Percentiles rank a stretch among this genome's conserved stretches.
phyloP scores from a whole-genome alignment of 2,329 filamentous ascomycete genomes.

The Scopulariopsis brevicaulis region DNA sequence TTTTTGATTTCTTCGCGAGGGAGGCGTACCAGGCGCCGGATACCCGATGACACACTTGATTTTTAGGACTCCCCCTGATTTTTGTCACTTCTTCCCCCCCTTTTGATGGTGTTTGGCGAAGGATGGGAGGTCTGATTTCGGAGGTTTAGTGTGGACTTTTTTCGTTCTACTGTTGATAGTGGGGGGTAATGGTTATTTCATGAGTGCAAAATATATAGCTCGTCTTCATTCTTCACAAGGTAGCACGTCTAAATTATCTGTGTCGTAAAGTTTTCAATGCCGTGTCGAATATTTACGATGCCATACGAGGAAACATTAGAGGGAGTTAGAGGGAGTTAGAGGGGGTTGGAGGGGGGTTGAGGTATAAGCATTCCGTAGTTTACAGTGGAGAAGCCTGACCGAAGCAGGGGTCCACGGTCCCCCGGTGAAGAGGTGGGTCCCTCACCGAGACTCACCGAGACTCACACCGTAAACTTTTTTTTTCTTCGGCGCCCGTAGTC shows the following conservation, averaged over 20 bases:
- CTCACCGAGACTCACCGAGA: background rate
- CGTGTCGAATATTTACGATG: too few species aligned
- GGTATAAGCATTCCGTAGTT: background rate
- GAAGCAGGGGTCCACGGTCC: background rate
- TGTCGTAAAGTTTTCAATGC: too few species aligned
- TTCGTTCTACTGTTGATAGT: background rate
- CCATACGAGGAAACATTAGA: too few species aligned
- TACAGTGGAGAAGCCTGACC: background rate
- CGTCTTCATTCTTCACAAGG: background rate
- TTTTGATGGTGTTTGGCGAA: background rate
- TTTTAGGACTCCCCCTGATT: background rate
- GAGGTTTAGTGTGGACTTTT: background rate
- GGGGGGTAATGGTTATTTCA: background rate
- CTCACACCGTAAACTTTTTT: slow-evolving; percentile 4
- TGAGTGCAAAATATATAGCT: background rate
- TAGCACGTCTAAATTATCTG: too few species aligned
- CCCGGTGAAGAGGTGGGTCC: background rate
- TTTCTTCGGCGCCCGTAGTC: background rate
- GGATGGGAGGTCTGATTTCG: background rate
- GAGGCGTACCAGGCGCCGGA: background rate
- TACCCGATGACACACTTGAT: background rate
- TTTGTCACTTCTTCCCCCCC: background rate
- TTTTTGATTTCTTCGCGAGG: background rate
- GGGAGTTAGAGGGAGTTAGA: background rate
- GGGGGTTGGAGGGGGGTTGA: background rate